Evolutionary conservation across 345 rosid genomes (phyloP), one percentile per base, ranked within the genome.

Genomic region (Camelina hispida): DNA sequence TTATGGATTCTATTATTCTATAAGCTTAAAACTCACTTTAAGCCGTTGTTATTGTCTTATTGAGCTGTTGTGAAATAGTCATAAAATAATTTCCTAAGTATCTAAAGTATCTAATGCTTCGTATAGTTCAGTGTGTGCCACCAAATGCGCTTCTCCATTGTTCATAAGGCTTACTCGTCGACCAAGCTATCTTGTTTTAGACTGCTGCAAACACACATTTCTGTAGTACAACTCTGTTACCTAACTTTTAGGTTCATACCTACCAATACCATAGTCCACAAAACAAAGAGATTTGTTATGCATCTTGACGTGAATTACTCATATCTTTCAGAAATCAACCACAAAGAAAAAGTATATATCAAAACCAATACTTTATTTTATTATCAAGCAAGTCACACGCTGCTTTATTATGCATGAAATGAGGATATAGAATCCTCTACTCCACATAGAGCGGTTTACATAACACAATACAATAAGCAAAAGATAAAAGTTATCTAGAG

Each of bases 401-500:
- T 12, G 50, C 67, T 71, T 71, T 71, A 71, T 61, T 72, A 50
- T 0, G 60, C 25, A 38, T n/a, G 4, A 51, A 17, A 50, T 51
- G 10, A 51, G 62, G 22, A 54, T 62, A 61, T 15, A 57, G 20
- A 47, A 62, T 61, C 51, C 67, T 60, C 68, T 34, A 34, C 67
- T 71, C 38, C 22, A 32, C 22, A 46, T 15, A 8, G 17, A 37
- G 51, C 40, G 60, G 66, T 71, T 70, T 47, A 58, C 51, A 51
- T 40, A 28, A 56, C 18, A 25, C 32, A 30, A 8, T 5, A 50
- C 75, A 28, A 38, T 14, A 8, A 61, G 17, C 17, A 7, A n/a
- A n/a, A 4, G 17, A 43, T 43, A 28, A 28, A 46, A 44, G 17
- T 15, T 15, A 5, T 46, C 81, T 78, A 93, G 25, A 95, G 89